Conservation (phyloP, 2,329 filamentous ascomycete species). For the Scorias spongiosa region DNA sequence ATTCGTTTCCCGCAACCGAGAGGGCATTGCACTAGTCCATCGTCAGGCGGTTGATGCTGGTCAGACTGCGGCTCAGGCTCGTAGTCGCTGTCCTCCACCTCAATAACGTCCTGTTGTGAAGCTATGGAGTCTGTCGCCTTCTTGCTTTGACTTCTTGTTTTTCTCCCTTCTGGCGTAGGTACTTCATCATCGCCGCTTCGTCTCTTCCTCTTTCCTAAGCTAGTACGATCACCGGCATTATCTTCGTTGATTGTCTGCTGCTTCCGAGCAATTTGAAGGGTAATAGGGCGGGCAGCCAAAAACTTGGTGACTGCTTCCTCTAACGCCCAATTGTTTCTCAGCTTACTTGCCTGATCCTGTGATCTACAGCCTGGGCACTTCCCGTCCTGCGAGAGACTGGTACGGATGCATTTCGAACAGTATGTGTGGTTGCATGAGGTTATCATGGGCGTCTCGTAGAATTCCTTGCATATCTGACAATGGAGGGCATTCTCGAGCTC, state of each 20-base stretch:
- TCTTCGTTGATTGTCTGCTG: conserved; percentile 5
- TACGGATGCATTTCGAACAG: conserved; percentile 86
- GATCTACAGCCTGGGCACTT: conserved; percentile 76
- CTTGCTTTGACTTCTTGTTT: conserved; percentile 22
- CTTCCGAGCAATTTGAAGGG: conserved; percentile 48
- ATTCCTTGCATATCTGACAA: conserved; percentile 97
- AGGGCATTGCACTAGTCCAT: conserved; percentile 70
- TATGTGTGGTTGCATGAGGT: conserved; percentile 93
- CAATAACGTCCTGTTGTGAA: conserved; percentile 15
- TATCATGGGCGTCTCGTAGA: conserved; percentile 86
- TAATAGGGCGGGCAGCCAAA: conserved; percentile 43
- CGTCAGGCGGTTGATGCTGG: conserved; percentile 31
- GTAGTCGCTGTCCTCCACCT: conserved; percentile 24
- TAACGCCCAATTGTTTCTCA: conserved; percentile 72
- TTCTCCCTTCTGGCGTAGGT: conserved; percentile 8
- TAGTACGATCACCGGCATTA: conserved; percentile 4
- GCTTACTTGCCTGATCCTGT: conserved; percentile 65
- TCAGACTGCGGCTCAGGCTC: conserved; percentile 18
- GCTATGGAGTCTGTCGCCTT: conserved; percentile 16
- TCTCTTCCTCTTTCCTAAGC: conserved; percentile 38
- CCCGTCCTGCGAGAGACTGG: conserved; percentile 66
- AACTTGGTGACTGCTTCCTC: conserved; percentile 77
- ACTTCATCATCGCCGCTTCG: conserved; percentile 18
- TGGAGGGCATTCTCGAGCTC: conserved; percentile 71
- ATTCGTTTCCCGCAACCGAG: conserved; percentile 61